Conservation (phyloP, 805 yeast genomes). For the Metschnikowia arizonensis region DNA sequence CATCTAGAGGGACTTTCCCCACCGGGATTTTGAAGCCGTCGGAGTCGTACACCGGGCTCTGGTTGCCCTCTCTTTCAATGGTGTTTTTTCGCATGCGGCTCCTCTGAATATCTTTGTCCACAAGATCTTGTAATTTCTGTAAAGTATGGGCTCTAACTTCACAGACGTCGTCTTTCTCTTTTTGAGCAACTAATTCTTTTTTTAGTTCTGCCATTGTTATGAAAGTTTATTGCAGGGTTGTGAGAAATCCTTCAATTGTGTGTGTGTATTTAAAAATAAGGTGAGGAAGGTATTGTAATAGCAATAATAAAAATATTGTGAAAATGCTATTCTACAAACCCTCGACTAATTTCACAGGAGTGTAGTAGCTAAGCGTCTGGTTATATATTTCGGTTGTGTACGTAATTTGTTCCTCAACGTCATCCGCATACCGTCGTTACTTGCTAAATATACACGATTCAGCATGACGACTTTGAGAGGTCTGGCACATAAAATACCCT, state of each 20-base stretch:
- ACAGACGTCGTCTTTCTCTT: slow-evolving; percentile 10
- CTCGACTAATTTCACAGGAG: background rate
- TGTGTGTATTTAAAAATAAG: no score
- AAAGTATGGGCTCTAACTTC: slow-evolving; percentile 18
- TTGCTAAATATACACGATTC: background rate
- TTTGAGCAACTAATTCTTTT: slow-evolving; percentile 29
- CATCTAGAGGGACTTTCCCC: slow-evolving; percentile 39
- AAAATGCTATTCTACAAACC: background rate
- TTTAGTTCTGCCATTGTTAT: slow-evolving; percentile 12
- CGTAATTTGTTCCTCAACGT: background rate
- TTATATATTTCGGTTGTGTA: slow-evolving; percentile 1
- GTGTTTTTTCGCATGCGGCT: background rate
- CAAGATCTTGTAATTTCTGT: slow-evolving; percentile 26
- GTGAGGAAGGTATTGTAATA: background rate
- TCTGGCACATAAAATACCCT: background rate
- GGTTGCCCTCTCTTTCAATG: slow-evolving; percentile 3
- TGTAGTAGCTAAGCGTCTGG: background rate
- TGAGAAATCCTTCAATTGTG: no score
- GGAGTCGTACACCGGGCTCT: slow-evolving; percentile 19
- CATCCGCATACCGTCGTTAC: background rate
- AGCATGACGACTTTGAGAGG: background rate
- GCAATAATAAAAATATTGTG: background rate
- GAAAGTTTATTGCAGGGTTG: background rate
- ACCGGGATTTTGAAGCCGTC: slow-evolving; percentile 37
- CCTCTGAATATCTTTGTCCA: slow-evolving; percentile 19